Conservation (phyloP, 2,329 filamentous ascomycete genomes). For the Cordyceps cateniannulata region DNA sequence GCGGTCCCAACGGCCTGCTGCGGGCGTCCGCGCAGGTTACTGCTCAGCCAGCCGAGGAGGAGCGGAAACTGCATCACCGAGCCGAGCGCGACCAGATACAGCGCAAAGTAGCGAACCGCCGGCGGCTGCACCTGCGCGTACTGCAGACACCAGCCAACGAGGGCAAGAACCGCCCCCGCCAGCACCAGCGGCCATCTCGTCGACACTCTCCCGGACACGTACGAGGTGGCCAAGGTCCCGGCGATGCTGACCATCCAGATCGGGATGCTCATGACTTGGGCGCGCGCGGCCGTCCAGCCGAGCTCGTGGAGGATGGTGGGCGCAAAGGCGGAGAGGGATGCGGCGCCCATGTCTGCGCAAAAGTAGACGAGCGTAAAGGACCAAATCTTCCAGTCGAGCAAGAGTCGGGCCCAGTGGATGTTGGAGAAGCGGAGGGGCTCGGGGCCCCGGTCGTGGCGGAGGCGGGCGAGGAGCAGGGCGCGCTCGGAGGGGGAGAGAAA, state of each 20-base stretch:
- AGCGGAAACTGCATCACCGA: constrained; percentile 14
- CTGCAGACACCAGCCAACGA: constrained; percentile 13
- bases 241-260: constrained; percentile 22
- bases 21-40: constrained; percentile 34
- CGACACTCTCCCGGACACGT: constrained; percentile 10
- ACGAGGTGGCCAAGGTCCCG: constrained; percentile 14
- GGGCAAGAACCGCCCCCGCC: constrained; percentile 1
- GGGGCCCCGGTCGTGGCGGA: constrained; percentile 40
- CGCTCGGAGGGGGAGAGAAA: constrained; percentile 45
- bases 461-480: constrained; percentile 44
- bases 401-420: constrained; percentile 36
- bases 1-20: constrained; percentile 35
- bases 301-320: constrained; percentile 41
- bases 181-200: constrained; percentile 14
- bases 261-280: constrained; percentile 37
- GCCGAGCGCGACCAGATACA: constrained; percentile 14
- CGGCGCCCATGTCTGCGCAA: constrained; percentile 40
- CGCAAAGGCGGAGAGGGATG: constrained; percentile 44
- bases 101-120: constrained; percentile 14
- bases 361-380: constrained; percentile 40
- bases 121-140: constrained; percentile 12
- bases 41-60: constrained; percentile 28
- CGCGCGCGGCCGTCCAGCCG: constrained; percentile 35
- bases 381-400: constrained; percentile 25
- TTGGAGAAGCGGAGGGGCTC: constrained; percentile 41